Percentiles rank a stretch among this genome's conserved stretches.
Conservation (phyloP, 805 yeast species). For the Zygotorulaspora sp. region DNA sequence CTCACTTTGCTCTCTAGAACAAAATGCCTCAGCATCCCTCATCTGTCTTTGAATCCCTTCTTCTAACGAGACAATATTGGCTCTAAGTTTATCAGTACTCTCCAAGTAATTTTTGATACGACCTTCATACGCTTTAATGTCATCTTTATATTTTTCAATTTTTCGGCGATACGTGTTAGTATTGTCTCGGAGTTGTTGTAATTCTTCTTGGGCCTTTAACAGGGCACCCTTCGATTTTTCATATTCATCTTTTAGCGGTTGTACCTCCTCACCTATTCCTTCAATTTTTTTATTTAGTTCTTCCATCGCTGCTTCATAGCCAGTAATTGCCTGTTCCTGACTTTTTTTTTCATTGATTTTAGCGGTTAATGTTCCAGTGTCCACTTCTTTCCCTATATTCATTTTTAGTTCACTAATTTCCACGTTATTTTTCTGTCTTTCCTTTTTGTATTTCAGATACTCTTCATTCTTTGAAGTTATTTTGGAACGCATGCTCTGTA, state of each 20-base stretch:
- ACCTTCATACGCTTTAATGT: conserved; percentile 24
- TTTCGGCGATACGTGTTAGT: conserved; percentile 15
- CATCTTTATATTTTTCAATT: conserved; percentile 25
- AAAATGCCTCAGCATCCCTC: conserved; percentile 38
- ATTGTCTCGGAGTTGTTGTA: conserved; percentile 19
- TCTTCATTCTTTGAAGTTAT: conserved; percentile 26
- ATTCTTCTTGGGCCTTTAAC: conserved; percentile 8
- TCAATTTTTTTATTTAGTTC: conserved; percentile 25
- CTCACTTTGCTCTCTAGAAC: conserved; percentile 46
- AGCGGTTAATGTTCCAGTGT: conserved; percentile 28
- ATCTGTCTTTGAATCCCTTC: conserved; percentile 30
- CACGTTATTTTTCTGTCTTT: conserved; percentile 28
- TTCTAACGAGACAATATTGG: conserved; percentile 28
- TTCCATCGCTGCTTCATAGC: conserved; percentile 26
- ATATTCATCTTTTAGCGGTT: conserved; percentile 19
- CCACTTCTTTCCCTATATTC: conserved; percentile 28
- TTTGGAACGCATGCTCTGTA: conserved; percentile 10
- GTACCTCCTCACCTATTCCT: conserved; percentile 17
- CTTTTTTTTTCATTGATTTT: conserved; percentile 22
- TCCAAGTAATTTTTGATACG: conserved; percentile 17
- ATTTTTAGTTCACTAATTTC: conserved; percentile 24
- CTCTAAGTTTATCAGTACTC: conserved; percentile 23
- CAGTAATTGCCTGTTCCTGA: conserved; percentile 25
- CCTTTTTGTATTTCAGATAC: conserved; percentile 27
- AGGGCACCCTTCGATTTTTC: conserved; percentile 16